A percentile compares a stretch with the other conserved stretches of the same genome.
These are phyloP conservation scores for Calonectria montana DNA, from an alignment of 2,329 filamentous ascomycete genomes.

Conservation along the genomic window DNA sequence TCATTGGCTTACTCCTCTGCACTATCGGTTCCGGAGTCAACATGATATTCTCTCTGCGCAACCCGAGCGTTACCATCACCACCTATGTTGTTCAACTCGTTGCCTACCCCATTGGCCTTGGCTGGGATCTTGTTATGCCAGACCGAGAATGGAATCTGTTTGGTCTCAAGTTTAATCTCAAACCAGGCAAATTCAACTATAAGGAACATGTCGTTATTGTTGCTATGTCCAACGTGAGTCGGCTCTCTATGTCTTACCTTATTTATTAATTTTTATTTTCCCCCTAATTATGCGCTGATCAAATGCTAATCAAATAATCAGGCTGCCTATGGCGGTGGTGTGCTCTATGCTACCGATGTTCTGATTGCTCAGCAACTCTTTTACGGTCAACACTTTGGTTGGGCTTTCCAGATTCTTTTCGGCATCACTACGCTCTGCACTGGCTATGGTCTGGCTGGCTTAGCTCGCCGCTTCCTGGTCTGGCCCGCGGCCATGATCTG, in stretches of 20 bases:
- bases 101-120: conserved; percentile 68
- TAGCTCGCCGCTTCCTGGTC: conserved; percentile 64
- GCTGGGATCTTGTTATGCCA: conserved; percentile 67
- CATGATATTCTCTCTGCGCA: conserved; percentile 70
- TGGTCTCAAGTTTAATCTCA: conserved; percentile 66
- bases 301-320: conserved; percentile 40
- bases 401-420: conserved; percentile 65
- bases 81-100: conserved; percentile 73
- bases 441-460: conserved; percentile 67
- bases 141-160: conserved; percentile 62
- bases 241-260: neutral
- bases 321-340: conserved; percentile 69
- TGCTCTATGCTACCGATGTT: conserved; percentile 67
- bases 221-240: conserved; percentile 72
- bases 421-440: conserved; percentile 66
- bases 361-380: conserved; percentile 63
- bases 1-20: conserved; percentile 69
- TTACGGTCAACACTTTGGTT: conserved; percentile 67
- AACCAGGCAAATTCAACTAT: conserved; percentile 69
- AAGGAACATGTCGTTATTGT: conserved; percentile 73
- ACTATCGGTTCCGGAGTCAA: conserved; percentile 72
- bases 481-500: conserved; percentile 69
- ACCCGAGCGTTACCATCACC: conserved; percentile 69
- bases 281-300: neutral
- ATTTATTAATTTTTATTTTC: neutral